These are phyloP conservation scores for Populus hybrid DNA, from an alignment of 441 rosid species.

Conservation along the genomic window DNA sequence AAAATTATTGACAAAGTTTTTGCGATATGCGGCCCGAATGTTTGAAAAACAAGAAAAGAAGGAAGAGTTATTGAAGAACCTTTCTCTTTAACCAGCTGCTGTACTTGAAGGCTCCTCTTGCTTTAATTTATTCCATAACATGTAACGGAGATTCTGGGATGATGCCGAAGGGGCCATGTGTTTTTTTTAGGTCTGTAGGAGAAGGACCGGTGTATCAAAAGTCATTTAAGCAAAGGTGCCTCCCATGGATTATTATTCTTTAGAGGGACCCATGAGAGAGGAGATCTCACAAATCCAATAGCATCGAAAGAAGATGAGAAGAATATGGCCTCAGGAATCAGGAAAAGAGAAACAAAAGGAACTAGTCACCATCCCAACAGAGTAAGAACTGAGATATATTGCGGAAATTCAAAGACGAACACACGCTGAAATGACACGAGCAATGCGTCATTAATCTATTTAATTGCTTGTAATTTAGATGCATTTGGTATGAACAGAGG, in stretches of 20 bases:
- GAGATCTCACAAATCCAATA: slow-evolving; percentile 43
- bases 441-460: slow-evolving; percentile 36
- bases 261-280: slow-evolving; percentile 46
- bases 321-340: slow-evolving; percentile 55
- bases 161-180: slow-evolving; percentile 46
- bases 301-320: slow-evolving; percentile 47
- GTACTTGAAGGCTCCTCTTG: slow-evolving; percentile 44
- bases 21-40: slow-evolving; percentile 59
- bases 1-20: slow-evolving; percentile 34
- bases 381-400: slow-evolving; percentile 21
- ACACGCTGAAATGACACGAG: slow-evolving; percentile 32
- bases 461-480: background rate
- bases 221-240: slow-evolving; percentile 60
- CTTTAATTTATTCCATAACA: slow-evolving; percentile 59
- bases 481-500: slow-evolving; percentile 6
- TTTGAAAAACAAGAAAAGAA: slow-evolving; percentile 72
- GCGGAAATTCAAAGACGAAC: slow-evolving; percentile 15
- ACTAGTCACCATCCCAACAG: slow-evolving; percentile 39
- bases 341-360: slow-evolving; percentile 43
- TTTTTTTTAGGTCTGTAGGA: slow-evolving; percentile 36
- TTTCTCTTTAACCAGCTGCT: slow-evolving; percentile 65
- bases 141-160: slow-evolving; percentile 82
- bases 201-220: slow-evolving; percentile 67
- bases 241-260: slow-evolving; percentile 62
- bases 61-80: slow-evolving; percentile 41